phyloP scores from a whole-genome alignment of 352 stramenopile species.

The Phytopythium cucurbitacearum region DNA sequence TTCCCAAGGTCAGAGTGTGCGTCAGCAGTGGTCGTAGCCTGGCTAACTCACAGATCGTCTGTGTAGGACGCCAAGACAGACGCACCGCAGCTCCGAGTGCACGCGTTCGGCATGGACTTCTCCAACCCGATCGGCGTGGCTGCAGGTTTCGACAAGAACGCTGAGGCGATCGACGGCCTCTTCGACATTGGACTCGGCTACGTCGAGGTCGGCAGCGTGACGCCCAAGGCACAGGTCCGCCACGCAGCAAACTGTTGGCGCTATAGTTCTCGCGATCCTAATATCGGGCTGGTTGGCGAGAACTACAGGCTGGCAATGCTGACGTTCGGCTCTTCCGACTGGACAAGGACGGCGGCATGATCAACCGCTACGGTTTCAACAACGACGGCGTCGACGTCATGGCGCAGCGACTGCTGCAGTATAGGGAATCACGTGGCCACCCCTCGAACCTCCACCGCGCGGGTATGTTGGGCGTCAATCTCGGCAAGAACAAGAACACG shows the following conservation, averaged over 20 bases:
- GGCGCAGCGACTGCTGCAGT: slow-evolving; percentile 51
- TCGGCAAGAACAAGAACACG: slow-evolving; percentile 97
- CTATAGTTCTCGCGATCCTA: background rate
- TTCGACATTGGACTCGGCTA: slow-evolving; percentile 94
- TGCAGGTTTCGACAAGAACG: slow-evolving; percentile 98
- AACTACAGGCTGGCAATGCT: slow-evolving; percentile 83
- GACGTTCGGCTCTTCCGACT: slow-evolving; percentile 96
- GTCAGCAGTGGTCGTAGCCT: background rate
- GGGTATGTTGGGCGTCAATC: slow-evolving; percentile 94
- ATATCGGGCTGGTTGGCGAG: no score
- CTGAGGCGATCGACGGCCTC: slow-evolving; percentile 89
- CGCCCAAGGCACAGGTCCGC: slow-evolving; percentile 84
- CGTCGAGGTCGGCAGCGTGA: slow-evolving; percentile 96
- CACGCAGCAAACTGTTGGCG: background rate
- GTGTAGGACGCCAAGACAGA: slow-evolving; percentile 40
- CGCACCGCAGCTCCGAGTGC: slow-evolving; percentile 45
- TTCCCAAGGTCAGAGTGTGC: slow-evolving; percentile 36
- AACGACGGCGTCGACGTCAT: slow-evolving; percentile 88
- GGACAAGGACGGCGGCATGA: slow-evolving; percentile 91
- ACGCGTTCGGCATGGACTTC: slow-evolving; percentile 74
- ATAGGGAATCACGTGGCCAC: slow-evolving; percentile 30
- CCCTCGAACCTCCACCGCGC: slow-evolving; percentile 29
- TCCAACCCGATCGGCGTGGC: slow-evolving; percentile 93
- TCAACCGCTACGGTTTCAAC: slow-evolving; percentile 99
- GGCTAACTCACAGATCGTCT: no score